Conservation (phyloP, 75 land plant genomes). For the Larix kaempferi region DNA sequence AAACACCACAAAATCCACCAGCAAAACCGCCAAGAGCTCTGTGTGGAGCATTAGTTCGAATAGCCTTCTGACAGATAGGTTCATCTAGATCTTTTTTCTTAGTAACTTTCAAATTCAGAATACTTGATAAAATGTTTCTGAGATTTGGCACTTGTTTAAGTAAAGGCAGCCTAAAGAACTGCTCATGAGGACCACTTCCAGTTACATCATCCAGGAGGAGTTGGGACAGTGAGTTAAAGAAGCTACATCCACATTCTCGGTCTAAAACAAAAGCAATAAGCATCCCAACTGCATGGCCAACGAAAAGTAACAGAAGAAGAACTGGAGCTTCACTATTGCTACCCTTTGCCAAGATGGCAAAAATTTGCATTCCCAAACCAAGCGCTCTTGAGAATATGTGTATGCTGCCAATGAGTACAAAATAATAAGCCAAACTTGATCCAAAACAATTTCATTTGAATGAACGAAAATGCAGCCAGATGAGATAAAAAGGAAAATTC, state of each 20-base stretch:
- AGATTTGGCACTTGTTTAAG: neutral
- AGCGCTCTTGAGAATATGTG: neutral
- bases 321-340: neutral
- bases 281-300: neutral
- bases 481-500: neutral
- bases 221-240: neutral
- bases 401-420: neutral
- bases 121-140: neutral
- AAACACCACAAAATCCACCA: neutral
- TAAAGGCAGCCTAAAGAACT: neutral
- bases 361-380: neutral
- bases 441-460: neutral
- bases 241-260: neutral
- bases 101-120: neutral
- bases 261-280: neutral
- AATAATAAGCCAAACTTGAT: neutral
- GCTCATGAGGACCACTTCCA: neutral
- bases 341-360: neutral
- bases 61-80: neutral
- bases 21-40: slow-evolving; percentile 1
- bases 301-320: neutral
- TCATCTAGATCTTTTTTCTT: neutral
- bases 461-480: neutral
- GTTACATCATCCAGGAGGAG: neutral
- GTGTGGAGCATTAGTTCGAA: neutral